Conservation (phyloP, 2,329 filamentous ascomycete genomes). For the Ceratocystis smalleyi region DNA sequence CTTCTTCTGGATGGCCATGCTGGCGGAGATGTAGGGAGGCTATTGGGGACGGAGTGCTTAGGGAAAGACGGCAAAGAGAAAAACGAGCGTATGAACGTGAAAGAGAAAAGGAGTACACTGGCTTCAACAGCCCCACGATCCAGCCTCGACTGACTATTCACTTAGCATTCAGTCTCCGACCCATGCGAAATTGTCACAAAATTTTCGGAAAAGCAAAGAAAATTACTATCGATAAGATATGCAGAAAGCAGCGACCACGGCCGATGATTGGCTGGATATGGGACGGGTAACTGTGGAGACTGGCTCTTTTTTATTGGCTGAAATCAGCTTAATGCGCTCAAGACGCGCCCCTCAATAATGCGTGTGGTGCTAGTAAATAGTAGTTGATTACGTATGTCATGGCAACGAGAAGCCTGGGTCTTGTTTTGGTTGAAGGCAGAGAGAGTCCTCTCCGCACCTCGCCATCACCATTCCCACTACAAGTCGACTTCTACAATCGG, state of each 20-base stretch:
- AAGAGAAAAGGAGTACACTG: background rate
- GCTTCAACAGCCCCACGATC: conserved; percentile 9
- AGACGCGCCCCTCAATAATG: no score
- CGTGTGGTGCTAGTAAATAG: no score
- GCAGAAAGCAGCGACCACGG: background rate
- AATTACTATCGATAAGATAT: conserved; percentile 15
- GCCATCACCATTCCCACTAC: background rate
- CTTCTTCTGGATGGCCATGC: conserved; percentile 96
- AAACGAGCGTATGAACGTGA: background rate
- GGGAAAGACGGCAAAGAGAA: background rate
- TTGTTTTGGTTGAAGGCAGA: background rate
- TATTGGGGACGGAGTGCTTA: background rate
- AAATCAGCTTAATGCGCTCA: background rate
- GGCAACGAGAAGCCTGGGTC: background rate
- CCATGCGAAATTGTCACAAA: conserved; percentile 9
- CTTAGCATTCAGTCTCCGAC: no score
- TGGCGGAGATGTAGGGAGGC: background rate
- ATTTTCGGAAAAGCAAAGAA: conserved; percentile 11
- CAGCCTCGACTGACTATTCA: background rate
- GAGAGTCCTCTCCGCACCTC: no score
- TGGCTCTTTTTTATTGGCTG: background rate
- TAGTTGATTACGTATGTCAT: no score
- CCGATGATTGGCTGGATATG: conserved; percentile 5
- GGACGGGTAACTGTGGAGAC: background rate
- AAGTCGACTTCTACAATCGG: background rate